Evolutionary conservation across 306 rosid species (phyloP).

Genomic region (Mimosa bimucronata): DNA sequence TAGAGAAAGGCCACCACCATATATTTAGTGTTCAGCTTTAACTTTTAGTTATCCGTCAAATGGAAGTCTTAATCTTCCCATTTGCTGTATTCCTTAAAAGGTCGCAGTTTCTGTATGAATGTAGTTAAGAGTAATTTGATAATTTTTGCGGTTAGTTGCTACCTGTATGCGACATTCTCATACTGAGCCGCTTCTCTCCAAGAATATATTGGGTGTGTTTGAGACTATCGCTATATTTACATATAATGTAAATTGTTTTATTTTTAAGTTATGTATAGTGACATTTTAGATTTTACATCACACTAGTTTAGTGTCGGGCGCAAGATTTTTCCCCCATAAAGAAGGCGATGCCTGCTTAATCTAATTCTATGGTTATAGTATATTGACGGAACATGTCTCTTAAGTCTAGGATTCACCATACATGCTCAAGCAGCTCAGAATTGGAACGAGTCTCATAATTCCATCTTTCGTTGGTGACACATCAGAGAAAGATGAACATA

Average conservation of each 20-base stretch:
- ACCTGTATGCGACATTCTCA: not conserved
- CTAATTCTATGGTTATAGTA: too few relatives aligned
- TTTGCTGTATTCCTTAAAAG: conserved; percentile 30
- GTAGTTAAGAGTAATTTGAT: conserved; percentile 39
- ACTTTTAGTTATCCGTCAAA: conserved; percentile 34
- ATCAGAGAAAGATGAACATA: not conserved
- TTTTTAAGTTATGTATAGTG: not conserved
- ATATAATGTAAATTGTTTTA: not conserved
- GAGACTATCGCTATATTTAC: not conserved
- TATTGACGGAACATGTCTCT: not conserved
- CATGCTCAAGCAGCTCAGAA: not conserved
- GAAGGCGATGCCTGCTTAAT: too few relatives aligned
- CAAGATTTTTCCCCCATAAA: too few relatives aligned
- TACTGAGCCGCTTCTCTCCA: not conserved
- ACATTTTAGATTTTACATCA: not conserved
- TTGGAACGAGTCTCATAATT: not conserved
- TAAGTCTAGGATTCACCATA: not conserved
- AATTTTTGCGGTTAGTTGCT: conserved; percentile 22
- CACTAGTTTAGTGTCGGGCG: not conserved
- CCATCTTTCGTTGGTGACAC: not conserved
- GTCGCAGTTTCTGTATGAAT: conserved; percentile 35
- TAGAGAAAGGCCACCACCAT: conserved; percentile 7
- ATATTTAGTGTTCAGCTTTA: conserved; percentile 20
- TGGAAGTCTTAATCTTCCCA: conserved; percentile 35
- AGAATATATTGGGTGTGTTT: conserved; percentile 3